Conservation (phyloP, 257 asterid genomes). For the Voacanga thouarsii region DNA sequence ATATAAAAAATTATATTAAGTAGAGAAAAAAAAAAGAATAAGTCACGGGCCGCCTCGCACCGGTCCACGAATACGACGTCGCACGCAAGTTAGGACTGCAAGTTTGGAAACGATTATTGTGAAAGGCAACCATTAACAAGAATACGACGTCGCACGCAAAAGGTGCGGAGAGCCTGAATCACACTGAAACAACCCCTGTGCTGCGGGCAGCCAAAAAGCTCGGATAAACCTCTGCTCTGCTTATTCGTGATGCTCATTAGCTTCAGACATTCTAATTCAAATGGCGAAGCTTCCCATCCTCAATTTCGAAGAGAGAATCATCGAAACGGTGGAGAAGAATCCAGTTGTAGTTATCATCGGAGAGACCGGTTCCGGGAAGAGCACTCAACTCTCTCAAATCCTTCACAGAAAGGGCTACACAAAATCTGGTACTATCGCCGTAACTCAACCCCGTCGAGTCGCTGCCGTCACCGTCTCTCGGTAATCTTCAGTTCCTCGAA, state of each 20-base stretch:
- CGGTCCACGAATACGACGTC: no score
- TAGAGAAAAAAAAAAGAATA: no score
- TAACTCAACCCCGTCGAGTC: constrained; percentile 97
- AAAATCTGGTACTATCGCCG: constrained; percentile 68
- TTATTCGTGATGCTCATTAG: no score
- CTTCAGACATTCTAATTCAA: constrained; percentile 3
- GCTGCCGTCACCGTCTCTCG: constrained; percentile 92
- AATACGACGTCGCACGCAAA: no score
- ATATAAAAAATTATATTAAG: no score
- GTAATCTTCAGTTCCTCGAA: constrained; percentile 23
- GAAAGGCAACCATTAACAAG: no score
- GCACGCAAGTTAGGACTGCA: no score
- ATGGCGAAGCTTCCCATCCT: constrained; percentile 72
- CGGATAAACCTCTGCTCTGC: not conserved
- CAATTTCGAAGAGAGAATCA: constrained; percentile 77
- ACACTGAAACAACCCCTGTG: no score
- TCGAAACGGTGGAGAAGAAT: constrained; percentile 66
- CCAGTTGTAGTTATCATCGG: constrained; percentile 81
- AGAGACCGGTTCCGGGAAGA: constrained; percentile 95
- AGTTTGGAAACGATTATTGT: no score
- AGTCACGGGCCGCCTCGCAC: no score
- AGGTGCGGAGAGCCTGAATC: no score
- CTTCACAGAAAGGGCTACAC: constrained; percentile 78
- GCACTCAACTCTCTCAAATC: constrained; percentile 93
- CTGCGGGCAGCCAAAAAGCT: not conserved